These are phyloP conservation scores for Solanum sparsipilum DNA, from an alignment of 257 asterid species.

Conservation along the genomic window DNA sequence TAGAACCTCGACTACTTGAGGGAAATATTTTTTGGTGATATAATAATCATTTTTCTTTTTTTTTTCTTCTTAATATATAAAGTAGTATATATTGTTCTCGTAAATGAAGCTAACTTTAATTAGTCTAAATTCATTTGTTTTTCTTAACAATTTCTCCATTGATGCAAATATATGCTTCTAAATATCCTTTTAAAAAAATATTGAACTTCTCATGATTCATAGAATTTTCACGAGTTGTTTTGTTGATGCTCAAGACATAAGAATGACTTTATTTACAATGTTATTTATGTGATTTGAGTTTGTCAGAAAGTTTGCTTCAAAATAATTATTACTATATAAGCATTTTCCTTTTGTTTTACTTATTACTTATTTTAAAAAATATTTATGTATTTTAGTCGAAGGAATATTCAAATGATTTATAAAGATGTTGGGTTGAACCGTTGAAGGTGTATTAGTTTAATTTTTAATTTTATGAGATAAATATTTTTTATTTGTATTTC, in stretches of 20 bases:
- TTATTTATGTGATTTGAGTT: no score
- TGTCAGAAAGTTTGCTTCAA: neutral
- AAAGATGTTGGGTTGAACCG: neutral
- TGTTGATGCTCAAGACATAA: neutral
- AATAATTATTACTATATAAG: neutral
- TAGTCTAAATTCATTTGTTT: neutral
- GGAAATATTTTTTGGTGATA: no score
- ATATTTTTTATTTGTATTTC: no score
- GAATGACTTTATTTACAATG: neutral
- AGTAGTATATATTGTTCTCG: neutral
- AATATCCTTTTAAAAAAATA: no score
- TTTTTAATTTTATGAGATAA: neutral
- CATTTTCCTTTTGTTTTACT: neutral
- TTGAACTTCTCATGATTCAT: neutral
- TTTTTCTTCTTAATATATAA: no score
- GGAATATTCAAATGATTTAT: neutral
- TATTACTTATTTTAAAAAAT: no score
- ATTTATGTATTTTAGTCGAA: neutral
- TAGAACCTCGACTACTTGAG: neutral
- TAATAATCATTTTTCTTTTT: no score
- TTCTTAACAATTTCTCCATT: neutral
- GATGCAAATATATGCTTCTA: neutral
- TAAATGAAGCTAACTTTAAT: neutral
- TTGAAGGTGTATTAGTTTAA: neutral
- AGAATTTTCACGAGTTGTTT: neutral